Conservation (phyloP, 2,329 filamentous ascomycete genomes). For the Aspergillus cejpii region DNA sequence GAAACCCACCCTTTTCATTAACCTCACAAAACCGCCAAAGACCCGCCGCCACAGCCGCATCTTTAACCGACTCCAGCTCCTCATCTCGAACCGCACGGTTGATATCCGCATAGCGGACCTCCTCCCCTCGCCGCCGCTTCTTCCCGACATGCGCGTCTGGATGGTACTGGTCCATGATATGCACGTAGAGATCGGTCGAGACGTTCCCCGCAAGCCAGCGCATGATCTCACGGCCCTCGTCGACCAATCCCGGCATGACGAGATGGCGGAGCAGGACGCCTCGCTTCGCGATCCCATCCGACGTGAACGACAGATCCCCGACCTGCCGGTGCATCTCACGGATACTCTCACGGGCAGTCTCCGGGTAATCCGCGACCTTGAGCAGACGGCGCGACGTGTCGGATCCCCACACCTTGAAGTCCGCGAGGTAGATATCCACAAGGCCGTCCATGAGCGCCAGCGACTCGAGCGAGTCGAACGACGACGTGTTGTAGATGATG, state of each 20-base stretch:
- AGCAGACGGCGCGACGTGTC: constrained; percentile 62
- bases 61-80: constrained; percentile 60
- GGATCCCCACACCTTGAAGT: constrained; percentile 75
- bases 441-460: constrained; percentile 68
- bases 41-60: constrained; percentile 63
- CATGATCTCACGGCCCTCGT: constrained; percentile 68
- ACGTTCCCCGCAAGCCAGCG: constrained; percentile 66
- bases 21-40: constrained; percentile 72
- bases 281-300: constrained; percentile 71
- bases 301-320: constrained; percentile 74
- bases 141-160: constrained; percentile 78
- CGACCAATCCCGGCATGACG: constrained; percentile 75
- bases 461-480: constrained; percentile 69
- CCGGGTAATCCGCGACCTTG: constrained; percentile 70
- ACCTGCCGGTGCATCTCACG: constrained; percentile 75
- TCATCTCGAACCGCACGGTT: constrained; percentile 61
- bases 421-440: constrained; percentile 79
- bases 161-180: constrained; percentile 86
- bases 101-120: constrained; percentile 66
- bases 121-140: constrained; percentile 30
- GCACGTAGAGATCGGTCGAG: constrained; percentile 68
- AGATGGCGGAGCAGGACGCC: constrained; percentile 71
- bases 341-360: constrained; percentile 67
- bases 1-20: constrained; percentile 52
- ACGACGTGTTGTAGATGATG: constrained; percentile 78